Base-by-base conservation (phyloP, 2,329 filamentous ascomycete species). In the Monilinia polystroma region DNA sequence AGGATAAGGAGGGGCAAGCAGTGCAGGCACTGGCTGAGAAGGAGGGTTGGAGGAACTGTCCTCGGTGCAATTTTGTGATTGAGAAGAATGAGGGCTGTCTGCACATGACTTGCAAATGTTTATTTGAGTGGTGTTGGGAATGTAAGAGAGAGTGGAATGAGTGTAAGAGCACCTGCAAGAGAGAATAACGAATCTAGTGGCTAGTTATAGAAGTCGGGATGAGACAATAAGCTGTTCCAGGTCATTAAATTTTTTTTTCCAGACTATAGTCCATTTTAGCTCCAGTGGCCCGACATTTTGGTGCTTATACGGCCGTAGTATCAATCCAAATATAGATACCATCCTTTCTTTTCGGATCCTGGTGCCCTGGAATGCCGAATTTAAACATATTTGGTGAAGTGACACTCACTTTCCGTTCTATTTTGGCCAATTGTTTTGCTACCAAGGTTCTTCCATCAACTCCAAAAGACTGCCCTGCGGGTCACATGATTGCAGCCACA, bases 41-140 rank as follows among this genome's bases (percentile, higher is more conserved):
- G 38, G 68, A 70, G 43, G 70, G 73, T 1, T 76, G 73, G 73
- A 73, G 71, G 69, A 68, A 63, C 43, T 76, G 75, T 67, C 70
- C 71, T 12, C 68, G 67, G 12, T 76, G 74, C 67, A 68, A 69
- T 11, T 60, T 67, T 20, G 70, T 75, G 16, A 66, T 75, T 38
- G 73, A 75, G 62, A 71, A 70, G 63, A 72, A 59, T 7, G 67
- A 71, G 35, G 75, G 74, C 1, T 76, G 74, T 68, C 63, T 76
- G 11, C 74, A 76, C 62, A 76, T 76, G 71, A 75, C 70, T 14
- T 76, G 73, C 68, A 67, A 66, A 26, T 76, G 74, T 69, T 53
- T 69, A 23, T 58, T 66, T 20, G 68, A 75, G 29, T 75, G 73
- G 71, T 76, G 73, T 63, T 76, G 74, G 67, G 70, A 66, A 23